Base-by-base conservation (phyloP, 2,329 filamentous ascomycete species). In the Tolypocladium amazonense region DNA sequence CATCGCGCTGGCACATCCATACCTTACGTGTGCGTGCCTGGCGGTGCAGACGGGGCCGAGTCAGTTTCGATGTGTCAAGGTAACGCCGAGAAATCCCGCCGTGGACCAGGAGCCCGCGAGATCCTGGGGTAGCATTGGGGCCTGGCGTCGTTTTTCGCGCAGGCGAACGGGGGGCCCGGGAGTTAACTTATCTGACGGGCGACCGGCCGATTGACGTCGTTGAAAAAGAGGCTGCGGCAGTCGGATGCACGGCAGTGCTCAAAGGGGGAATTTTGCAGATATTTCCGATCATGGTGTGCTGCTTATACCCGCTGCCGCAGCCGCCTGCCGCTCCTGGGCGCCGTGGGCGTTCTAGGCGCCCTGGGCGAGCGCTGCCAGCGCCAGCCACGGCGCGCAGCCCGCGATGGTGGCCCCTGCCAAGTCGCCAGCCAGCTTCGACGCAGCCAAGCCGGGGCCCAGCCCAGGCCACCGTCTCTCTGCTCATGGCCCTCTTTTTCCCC, bases 1-100 rank as follows among this genome's bases (percentile, higher is more conserved):
- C 38, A 20, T 41, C 15, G 37, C 37, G 35, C 35, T 37, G 18
- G 38, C 38, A 39, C 38, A 38, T 38, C 37, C 37, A 38, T 38
- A 38, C 37, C 37, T 38, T 38, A 39, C 37, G 37, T 39, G 7
- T 18, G 37, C 37, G 12, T 18, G 37, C 37, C 14, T 39, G 37
- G 35, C 35, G 35, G 35, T 37, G 35, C 35, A 14, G 35, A 38
- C 25, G 14, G 37, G 7, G 50, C 50, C 56, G 61, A 61, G 62
- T 61, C 62, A 62, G 57, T 65, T 63, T 62, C 57, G 41, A 63
- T 62, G 63, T 65, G 63, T 63, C 64, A 64, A 61, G 37, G 52
- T 20, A 30, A 41, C 41, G 41, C 43, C 63, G 56, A 58, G 50
- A 50, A 55, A 52, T 45, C 52, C 56, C 61, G 57, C 56, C 56